A percentile compares a stretch with the other conserved stretches of the same genome.
Conservation (phyloP, 805 yeast species). For the Metschnikowia kunwiensis region DNA sequence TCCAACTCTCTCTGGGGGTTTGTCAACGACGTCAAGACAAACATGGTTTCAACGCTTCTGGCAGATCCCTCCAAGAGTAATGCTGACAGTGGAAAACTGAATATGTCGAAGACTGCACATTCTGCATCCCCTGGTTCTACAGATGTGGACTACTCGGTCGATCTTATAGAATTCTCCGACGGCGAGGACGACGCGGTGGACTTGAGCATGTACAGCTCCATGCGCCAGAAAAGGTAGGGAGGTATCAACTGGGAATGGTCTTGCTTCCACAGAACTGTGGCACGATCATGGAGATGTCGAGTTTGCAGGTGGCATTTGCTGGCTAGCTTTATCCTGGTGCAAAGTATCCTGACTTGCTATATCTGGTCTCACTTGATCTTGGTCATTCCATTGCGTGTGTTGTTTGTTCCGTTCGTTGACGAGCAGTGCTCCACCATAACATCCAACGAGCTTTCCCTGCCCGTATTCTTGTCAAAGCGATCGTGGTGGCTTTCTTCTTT, state of each 20-base stretch:
- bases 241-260: too few relatives aligned
- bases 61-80: background rate
- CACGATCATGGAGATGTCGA: background rate
- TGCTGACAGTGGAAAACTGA: background rate
- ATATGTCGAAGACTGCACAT: background rate
- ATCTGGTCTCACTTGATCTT: too few relatives aligned
- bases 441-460: too few relatives aligned
- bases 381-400: too few relatives aligned
- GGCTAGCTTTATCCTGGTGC: too few relatives aligned
- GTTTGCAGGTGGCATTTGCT: too few relatives aligned
- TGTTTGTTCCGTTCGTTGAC: too few relatives aligned
- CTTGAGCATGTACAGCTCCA: slow-evolving; percentile 25
- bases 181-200: slow-evolving; percentile 25
- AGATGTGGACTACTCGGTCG: slow-evolving; percentile 3
- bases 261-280: background rate
- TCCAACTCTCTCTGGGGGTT: slow-evolving; percentile 43
- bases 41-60: slow-evolving; percentile 13
- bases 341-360: too few relatives aligned
- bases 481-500: too few relatives aligned
- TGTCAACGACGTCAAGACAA: slow-evolving; percentile 38
- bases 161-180: slow-evolving; percentile 8
- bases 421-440: too few relatives aligned
- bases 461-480: too few relatives aligned
- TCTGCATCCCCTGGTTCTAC: too few relatives aligned
- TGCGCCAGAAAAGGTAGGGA: slow-evolving; percentile 2